phyloP scores from a whole-genome alignment of 768 basidiomycete species.

The Amanita rubescens region DNA sequence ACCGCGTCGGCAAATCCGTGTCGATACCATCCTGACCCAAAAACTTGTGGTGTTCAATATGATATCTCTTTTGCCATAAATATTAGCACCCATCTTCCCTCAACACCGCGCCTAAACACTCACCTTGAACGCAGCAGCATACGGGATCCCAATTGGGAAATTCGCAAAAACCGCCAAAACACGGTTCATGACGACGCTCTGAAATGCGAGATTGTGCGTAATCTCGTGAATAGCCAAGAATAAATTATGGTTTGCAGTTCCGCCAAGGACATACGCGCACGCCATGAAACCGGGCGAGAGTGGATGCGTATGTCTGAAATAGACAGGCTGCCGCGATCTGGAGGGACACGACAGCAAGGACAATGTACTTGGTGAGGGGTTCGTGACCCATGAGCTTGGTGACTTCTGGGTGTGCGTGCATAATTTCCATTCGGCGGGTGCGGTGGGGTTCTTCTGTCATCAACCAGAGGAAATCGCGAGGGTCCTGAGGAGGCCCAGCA shows the following conservation, averaged over 20 bases:
- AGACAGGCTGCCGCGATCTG: constrained; percentile 62
- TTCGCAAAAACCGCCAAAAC: constrained; percentile 87
- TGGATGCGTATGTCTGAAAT: constrained; percentile 61
- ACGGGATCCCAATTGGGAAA: constrained; percentile 90
- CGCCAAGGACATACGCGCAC: constrained; percentile 80
- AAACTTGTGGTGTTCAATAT: constrained; percentile 95
- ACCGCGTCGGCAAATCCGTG: constrained; percentile 83
- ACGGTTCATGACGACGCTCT: constrained; percentile 75
- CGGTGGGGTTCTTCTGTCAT: constrained; percentile 99
- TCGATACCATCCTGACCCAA: constrained; percentile 95
- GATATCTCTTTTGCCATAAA: constrained; percentile 55
- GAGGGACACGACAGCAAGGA: constrained; percentile 70
- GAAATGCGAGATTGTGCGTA: constrained; percentile 95
- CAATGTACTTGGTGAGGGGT: constrained; percentile 84
- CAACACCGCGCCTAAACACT: constrained; percentile 3
- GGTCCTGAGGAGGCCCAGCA: constrained; percentile 59
- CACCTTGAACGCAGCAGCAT: constrained; percentile 93
- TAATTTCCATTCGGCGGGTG: constrained; percentile 75
- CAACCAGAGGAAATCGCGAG: constrained; percentile 88
- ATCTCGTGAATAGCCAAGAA: constrained; percentile 99
- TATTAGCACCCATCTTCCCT: neutral
- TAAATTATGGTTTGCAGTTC: constrained; percentile 94
- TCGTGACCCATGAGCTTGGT: constrained; percentile 96
- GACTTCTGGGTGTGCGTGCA: constrained; percentile 95
- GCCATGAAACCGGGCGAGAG: constrained; percentile 67